A percentile compares a stretch with the other conserved stretches of the same genome.
phyloP scores from a whole-genome alignment of 2,329 filamentous ascomycete species.

The Stemphylium beticola region DNA sequence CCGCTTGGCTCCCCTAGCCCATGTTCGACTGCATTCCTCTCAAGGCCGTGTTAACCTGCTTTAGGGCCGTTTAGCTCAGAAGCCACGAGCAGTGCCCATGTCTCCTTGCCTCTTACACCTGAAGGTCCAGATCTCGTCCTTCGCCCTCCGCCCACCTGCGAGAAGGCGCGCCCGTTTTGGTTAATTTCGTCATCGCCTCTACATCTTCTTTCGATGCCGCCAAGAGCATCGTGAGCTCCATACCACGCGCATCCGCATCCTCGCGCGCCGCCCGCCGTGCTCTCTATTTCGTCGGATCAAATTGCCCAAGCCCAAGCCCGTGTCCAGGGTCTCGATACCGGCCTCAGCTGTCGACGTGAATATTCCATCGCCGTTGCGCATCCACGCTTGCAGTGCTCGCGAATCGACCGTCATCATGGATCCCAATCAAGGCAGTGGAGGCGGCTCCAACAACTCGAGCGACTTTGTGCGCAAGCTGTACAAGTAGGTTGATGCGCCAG shows the following conservation, averaged over 20 bases:
- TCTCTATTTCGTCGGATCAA: constrained; percentile 2
- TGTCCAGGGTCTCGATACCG: neutral
- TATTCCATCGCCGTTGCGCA: constrained; percentile 14
- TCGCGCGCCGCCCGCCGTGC: constrained; percentile 20
- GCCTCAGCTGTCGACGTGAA: neutral
- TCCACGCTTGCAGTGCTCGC: neutral
- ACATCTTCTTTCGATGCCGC: constrained; percentile 22
- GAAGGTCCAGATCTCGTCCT: constrained; percentile 35
- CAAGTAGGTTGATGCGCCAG: constrained; percentile 69
- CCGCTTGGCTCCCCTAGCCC: constrained; percentile 23
- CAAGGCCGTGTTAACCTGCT: constrained; percentile 33
- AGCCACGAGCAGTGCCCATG: constrained; percentile 30
- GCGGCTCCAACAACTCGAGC: constrained; percentile 79
- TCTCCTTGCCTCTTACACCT: constrained; percentile 32
- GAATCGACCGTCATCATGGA: constrained; percentile 36
- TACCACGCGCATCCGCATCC: constrained; percentile 17
- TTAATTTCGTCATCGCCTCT: constrained; percentile 31
- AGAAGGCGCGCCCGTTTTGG: constrained; percentile 26
- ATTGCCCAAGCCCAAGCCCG: constrained; percentile 4
- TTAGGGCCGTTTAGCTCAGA: constrained; percentile 36
- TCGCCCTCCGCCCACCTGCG: constrained; percentile 23
- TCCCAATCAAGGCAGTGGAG: constrained; percentile 38
- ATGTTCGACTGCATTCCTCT: constrained; percentile 31
- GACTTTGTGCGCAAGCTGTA: constrained; percentile 99
- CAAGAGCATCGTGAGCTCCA: constrained; percentile 18